Base-by-base conservation (phyloP, 331 rosid species). In the Pyracantha coccinea region DNA sequence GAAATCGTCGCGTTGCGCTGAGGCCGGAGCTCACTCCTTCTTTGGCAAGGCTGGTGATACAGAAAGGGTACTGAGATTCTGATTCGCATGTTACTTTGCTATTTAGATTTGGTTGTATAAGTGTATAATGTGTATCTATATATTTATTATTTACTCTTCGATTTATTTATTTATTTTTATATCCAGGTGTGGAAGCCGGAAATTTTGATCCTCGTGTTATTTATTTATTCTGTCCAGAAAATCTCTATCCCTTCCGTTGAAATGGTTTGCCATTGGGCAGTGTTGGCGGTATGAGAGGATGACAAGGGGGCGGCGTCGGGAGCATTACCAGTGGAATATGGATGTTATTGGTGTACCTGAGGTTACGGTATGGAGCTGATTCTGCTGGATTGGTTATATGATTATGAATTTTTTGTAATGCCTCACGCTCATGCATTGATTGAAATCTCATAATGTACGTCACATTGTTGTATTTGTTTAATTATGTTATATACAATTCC, bases 21-120 rank as follows among this genome's bases (percentile, higher is more conserved):
- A 90, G 99, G 86, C 99, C 97, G 9, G 97, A 94, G 86, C 96
- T 94, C 59, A 94, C 97, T 70, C 99, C 99, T 80, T 94, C 99
- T 20, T 57, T 94, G 89, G 99, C 99, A 54, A 90, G 99, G 86
- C 85, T 94, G 73, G 97, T 94, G 80, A 88, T 94, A 63, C 97
- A 94, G 87, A 94, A 90, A 84, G 97, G 99, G 99, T 94, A 89
- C 62, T 44, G 75, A 72, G 68, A 16, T 76, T 68, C 57, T 63
- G 27, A 68, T 33, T 76, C 32, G 58, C 54, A 20, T 38, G 38
- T 58, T 58, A 14, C 27, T 23, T 44, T 60, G 50, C 24, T 25
- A 33, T 27, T 77, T 77, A 41, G 47, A 38, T 13, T 55, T 47
- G 10, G 23, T 53, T 16, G 58, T 53, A 53, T 69, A 5, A 2